Evolutionary conservation across 371 early-diverging fungal species (phyloP), one percentile per base, ranked within the genome.

Genomic region (Lichtheimia ramosa): DNA sequence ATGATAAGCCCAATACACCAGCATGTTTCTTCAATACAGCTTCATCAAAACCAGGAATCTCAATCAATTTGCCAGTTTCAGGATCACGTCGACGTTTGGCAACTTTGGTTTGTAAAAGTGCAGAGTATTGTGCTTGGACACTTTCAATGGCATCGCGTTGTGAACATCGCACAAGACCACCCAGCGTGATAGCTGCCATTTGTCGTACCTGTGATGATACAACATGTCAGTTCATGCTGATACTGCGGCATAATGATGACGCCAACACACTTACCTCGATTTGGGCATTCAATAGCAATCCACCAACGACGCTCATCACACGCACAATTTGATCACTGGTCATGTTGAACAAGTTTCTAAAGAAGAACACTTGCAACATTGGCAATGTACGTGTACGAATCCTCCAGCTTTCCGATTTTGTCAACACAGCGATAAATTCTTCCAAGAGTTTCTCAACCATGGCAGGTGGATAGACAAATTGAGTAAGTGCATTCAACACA

Each of bases 111-210:
- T 67, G 59, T 3, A 82, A 43, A 12, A 77, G 59, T 13, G 61
- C 46, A 12, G 63, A 56, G 42, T 72, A 84, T 21, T 72, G 75
- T 5, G 62, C 46, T 28, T 71, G 83, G 24, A 94, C 68, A 6
- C 70, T 65, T 15, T 72, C 66, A 46, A 90, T 90, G 8, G 93
- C 87, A 20, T 86, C 87, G 10, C 92, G 68, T 56, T 89, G 90
- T 3, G 92, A 94, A 55, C 96, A 96, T 42, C 92, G 87, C 18
- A 96, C 86, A 52, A 96, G 74, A 18, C 93, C 94, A 28, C 93
- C 85, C 20, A 96, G 69, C 2, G 96, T 93, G 2, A 84, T 79
- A 4, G 90, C 85, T 0, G 95, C 95, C 60, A 92, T 65, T 68
- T 92, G 89, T 1, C 96, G 85, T 18, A 94, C 91, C 83, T 89